Evolutionary conservation across 73 alveolate species (phyloP).

Genomic region (Effrenium voratum): DNA sequence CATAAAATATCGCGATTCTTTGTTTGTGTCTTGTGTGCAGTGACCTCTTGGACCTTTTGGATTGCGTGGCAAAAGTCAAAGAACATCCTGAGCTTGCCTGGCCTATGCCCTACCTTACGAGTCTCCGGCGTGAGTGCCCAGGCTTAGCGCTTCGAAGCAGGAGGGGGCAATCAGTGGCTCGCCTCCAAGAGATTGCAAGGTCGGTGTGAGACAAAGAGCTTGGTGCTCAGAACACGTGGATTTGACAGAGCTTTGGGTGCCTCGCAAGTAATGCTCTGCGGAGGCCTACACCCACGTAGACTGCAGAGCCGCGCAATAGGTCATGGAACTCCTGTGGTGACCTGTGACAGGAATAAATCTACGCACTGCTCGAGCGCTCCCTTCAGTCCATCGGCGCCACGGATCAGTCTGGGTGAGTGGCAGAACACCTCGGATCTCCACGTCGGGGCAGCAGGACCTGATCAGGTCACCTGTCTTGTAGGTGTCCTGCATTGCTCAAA

Average conservation of each 20-base stretch:
- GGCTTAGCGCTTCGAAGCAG: constrained; percentile 71
- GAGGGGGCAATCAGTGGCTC: constrained; percentile 79
- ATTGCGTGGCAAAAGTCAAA: too few relatives aligned
- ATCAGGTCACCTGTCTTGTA: constrained; percentile 23
- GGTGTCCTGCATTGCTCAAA: constrained; percentile 35
- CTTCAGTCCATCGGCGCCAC: background rate
- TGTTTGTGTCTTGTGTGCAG: too few relatives aligned
- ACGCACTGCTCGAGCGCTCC: background rate
- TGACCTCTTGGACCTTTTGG: too few relatives aligned
- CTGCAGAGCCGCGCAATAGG: constrained; percentile 51
- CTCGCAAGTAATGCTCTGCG: background rate
- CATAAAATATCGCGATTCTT: too few relatives aligned
- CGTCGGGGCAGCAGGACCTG: constrained; percentile 39
- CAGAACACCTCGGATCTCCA: constrained; percentile 54
- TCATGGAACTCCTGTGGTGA: constrained; percentile 36
- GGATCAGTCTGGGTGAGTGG: background rate
- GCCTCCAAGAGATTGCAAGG: background rate
- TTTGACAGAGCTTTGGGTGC: too few relatives aligned
- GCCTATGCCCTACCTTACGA: too few relatives aligned
- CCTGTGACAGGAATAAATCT: background rate
- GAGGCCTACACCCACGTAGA: constrained; percentile 60
- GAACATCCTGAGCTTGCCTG: too few relatives aligned
- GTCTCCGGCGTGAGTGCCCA: constrained; percentile 63
- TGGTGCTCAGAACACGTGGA: background rate
- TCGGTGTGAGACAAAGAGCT: background rate